Evolutionary conservation across 164 flowering plant genomes (phyloP).

Genomic region (Aristolochia fimbriata): DNA sequence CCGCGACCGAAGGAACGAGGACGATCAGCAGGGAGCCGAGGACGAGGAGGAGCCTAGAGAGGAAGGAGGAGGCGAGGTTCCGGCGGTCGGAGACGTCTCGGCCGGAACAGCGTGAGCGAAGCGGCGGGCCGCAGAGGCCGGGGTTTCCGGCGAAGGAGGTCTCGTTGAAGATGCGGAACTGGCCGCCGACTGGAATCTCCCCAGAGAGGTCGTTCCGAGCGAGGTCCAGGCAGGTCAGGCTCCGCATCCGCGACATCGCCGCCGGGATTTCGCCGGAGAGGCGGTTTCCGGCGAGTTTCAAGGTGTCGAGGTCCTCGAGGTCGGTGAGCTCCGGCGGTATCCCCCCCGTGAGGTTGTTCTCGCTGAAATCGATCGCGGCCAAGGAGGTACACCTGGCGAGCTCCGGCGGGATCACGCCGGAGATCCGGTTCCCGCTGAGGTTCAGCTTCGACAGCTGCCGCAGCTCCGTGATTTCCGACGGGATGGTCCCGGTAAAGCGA

Average conservation of each 20-base stretch:
- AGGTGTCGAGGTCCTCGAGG: constrained; percentile 27
- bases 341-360: constrained; percentile 41
- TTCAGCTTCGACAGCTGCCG: constrained; percentile 32
- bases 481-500: constrained; percentile 46
- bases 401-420: constrained; percentile 50
- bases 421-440: constrained; percentile 41
- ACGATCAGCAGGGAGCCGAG: constrained; percentile 13
- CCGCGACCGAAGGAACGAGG: constrained; percentile 8
- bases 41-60: constrained; percentile 20
- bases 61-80: background rate
- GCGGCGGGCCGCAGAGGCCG: constrained; percentile 39
- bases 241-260: constrained; percentile 44
- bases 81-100: background rate
- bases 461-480: constrained; percentile 35
- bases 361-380: constrained; percentile 49
- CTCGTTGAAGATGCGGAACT: constrained; percentile 50
- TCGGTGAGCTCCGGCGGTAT: constrained; percentile 37
- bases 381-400: constrained; percentile 28
- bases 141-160: constrained; percentile 64
- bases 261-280: constrained; percentile 51
- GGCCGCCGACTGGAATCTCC: constrained; percentile 47
- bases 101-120: constrained; percentile 17
- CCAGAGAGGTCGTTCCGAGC: constrained; percentile 65
- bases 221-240: constrained; percentile 59
- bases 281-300: constrained; percentile 56